phyloP scores from a whole-genome alignment of 768 basidiomycete genomes.

The Tylopilus sp. region DNA sequence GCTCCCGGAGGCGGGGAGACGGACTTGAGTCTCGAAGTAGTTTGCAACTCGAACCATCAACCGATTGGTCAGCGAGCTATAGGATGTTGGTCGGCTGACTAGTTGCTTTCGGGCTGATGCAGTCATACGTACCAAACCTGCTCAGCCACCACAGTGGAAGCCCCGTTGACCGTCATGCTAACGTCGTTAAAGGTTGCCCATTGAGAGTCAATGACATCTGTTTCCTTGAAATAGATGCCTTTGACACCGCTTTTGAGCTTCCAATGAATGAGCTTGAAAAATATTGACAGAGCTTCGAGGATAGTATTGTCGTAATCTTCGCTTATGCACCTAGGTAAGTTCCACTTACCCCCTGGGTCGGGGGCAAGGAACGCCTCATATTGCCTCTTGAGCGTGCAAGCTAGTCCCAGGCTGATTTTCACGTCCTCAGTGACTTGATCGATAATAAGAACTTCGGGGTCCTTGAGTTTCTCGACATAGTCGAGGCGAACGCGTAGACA shows the following conservation, averaged over 20 bases:
- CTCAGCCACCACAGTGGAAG: slow-evolving; percentile 89
- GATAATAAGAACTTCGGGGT: slow-evolving; percentile 86
- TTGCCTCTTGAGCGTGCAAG: slow-evolving; percentile 92
- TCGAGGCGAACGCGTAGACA: slow-evolving; percentile 86
- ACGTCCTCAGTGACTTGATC: slow-evolving; percentile 94
- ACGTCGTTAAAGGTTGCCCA: slow-evolving; percentile 95
- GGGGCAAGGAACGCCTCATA: slow-evolving; percentile 89
- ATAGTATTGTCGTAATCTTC: slow-evolving; percentile 90
- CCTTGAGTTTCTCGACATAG: slow-evolving; percentile 82
- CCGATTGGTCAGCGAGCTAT: slow-evolving; percentile 87
- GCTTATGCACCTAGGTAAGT: slow-evolving; percentile 81
- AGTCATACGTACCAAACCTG: slow-evolving; percentile 75
- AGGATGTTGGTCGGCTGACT: not conserved
- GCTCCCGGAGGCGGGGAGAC: slow-evolving; percentile 55
- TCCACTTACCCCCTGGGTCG: slow-evolving; percentile 86
- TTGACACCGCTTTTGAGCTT: slow-evolving; percentile 91
- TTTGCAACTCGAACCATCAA: slow-evolving; percentile 90
- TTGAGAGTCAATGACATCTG: slow-evolving; percentile 94
- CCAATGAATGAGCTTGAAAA: slow-evolving; percentile 94
- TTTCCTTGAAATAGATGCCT: slow-evolving; percentile 95
- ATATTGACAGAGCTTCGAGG: slow-evolving; percentile 79
- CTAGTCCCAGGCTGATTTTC: slow-evolving; percentile 84
- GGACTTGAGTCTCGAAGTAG: slow-evolving; percentile 93
- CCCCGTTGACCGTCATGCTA: slow-evolving; percentile 81
- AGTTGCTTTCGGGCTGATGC: not conserved